Evolutionary conservation across 495 filamentous ascomycete species (phyloP), one percentile per base, ranked within the genome.

Genomic region (Lasiosphaeriaceae sp.): DNA sequence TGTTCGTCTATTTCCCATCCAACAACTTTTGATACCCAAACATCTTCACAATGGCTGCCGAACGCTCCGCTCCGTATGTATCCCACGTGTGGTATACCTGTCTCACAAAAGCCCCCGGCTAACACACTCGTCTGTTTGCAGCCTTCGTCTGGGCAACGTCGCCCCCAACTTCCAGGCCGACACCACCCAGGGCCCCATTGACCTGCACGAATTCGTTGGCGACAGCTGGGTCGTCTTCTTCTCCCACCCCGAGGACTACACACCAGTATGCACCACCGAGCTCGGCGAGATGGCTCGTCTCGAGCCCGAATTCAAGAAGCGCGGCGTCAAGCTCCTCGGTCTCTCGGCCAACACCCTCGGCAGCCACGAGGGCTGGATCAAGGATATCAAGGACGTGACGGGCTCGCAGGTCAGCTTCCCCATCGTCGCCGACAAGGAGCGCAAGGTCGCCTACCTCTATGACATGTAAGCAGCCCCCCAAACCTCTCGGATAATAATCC

Each of bases 211-310:
- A 68, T 98, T 89, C 77, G 89, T 97, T 65, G 95, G 90, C 69
- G 82, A 93, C 80, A 89, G 83, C 62, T 98, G 94, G 94, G 87
- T 90, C 58, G 83, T 98, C 63, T 84, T 97, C 71, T 98, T 97
- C 86, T 96, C 92, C 31, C 94, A 98, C 81, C 94, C 94, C 29
- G 91, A 94, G 73, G 88, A 92, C 74, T 92, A 86, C 78, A 92
- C 92, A 8, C 92, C 92, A 60, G 91, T 98, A 61, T 98, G 94
- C 82, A 98, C 94, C 73, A 98, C 94, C 57, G 94, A 98, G 84
- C 88, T 98, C 62, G 94, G 94, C 70, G 95, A 95, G 59, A 96
- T 80, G 69, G 92, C 95, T 64, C 96, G 96, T 76, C 88, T 97
- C 60, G 90, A 96, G 82, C 90, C 92, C 56, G 94, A 98, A 78